Evolutionary conservation across 2,329 filamentous ascomycete genomes (phyloP), one percentile per base, ranked within the genome.

Genomic region (Cercospora sp.): DNA sequence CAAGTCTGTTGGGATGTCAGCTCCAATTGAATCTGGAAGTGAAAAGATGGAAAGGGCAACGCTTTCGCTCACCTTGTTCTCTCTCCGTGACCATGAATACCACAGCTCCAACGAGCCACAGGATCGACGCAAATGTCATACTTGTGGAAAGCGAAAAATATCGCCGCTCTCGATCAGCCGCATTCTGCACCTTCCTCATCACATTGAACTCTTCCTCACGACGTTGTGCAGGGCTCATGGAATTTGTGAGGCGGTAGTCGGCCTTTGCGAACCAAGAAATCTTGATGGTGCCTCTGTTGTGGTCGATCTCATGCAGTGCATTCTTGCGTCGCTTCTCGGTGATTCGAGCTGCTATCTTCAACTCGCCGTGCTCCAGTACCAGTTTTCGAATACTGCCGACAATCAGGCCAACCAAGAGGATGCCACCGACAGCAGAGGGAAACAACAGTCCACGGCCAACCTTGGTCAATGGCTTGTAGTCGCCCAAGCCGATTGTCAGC

Each of bases 361-460:
- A 77, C 69, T 84, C 83, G 4, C 83, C 84, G 55, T 83, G 78
- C 66, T 86, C 84, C 12, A 86, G 77, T 0, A 85, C 80, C 3
- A 86, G 72, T 0, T 82, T 82, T 12, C 85, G 79, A 28, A 87
- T 83, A 3, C 83, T 85, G 7, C 84, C 84, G 55, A 88, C 80
- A 21, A 87, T 84, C 8, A 88, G 77, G 82, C 85, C 85, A 16
- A 87, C 78, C 53, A 82, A 84, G 5, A 87, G 78, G 28, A 87
- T 84, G 0, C 85, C 85, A 5, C 84, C 84, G 34, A 87, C 82
- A 1, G 85, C 85, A 63, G 82, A 87, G 0, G 85, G 85, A 67
- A 87, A 85, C 1, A 87, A 72, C 0, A 88, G 74, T 3, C 82
- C 80, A 40, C 85, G 80, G 2, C 84, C 85, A 2, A 83, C 73